Base-by-base conservation (phyloP, 129 eudicot genomes). In the Flaveria bidentis region DNA sequence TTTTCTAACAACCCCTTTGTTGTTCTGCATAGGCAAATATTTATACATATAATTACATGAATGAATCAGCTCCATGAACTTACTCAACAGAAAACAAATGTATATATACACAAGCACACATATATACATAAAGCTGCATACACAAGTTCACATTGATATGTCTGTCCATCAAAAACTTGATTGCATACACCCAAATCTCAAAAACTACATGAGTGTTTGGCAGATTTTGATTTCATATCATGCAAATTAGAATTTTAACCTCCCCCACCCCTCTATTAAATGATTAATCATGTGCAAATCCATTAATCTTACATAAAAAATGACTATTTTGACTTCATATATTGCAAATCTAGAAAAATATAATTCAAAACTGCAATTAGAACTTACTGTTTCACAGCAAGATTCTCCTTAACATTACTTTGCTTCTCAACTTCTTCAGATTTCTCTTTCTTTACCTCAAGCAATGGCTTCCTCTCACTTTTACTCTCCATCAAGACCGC, bases 391-490 rank as follows among this genome's bases (percentile, higher is more conserved):
- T 85, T 85, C 84, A 83, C 85, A 49, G 73, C 81, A 76, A 30
- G 89, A 82, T 82, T 80, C 80, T 63, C 74, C 76, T 88, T 87
- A 52, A 57, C 78, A 63, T 41, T 82, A 49, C 75, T 79, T 12
- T 23, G 23, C 55, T 69, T 86, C 83, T 72, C 80, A n/a, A 11
- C 53, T 8, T 73, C 82, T 51, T 67, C 87, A 73, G 22, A 45
- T 49, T 81, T 85, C 63, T 80, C 92, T 76, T 84, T 81, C 49
- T 75, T 77, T n/a, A 80, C 76, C 78, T 90, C 96, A 53, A 89
- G 72, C 86, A 94, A 81, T 13, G 98, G 98, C 84, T 81, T 91
- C 78, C 90, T 86, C 65, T 87, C 98, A 62, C 67, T 82, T 36
- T 83, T 82, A 50, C 52, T 70, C n/a, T 81, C 86, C 68, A 41